Base-by-base conservation (phyloP, 768 basidiomycete species). In the Agaricus subrufescens region DNA sequence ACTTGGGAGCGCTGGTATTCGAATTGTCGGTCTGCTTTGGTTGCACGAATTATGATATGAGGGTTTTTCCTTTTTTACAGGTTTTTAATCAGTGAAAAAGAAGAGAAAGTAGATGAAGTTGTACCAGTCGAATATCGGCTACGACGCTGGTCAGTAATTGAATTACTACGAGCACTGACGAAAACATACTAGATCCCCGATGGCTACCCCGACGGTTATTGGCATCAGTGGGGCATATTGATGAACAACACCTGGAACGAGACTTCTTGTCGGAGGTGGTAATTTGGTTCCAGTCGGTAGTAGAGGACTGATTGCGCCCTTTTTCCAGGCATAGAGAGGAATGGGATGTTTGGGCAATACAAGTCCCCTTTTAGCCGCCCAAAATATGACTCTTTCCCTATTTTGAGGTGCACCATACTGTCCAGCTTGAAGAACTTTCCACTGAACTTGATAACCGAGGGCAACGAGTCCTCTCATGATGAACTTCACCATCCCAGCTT, bases 391-490 rank as follows among this genome's bases (percentile, higher is more conserved):
- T 15, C 89, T 75, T 27, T 74, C 69, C 8, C 89, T 81, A 46
- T 75, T 72, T 69, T 91, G 89, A 15, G 89, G 87, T 23, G 80
- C 77, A 27, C 89, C 89, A 67, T 89, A 89, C 37, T 84, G 82
- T 0, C 77, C 82, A 25, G 88, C 85, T 62, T 91, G 86, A 0
- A 90, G 71, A 14, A 85, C 69, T n/a, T 77, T 80, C 67, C 79
- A 82, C 19, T 74, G 79, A 2, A 80, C 82, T 69, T 91, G 89
- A 63, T 91, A 91, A 85, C 88, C 88, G 1, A 91, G 73, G 3
- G 80, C 78, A 25, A 82, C 76, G 12, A 89, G 71, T 0, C 81
- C 70, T 0, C 85, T 76, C 34, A 79, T 62, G 25, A 91, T 80
- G 54, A 87, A 82, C 63, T 91, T 91, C 44, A 87, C 76, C 40